Base-by-base conservation (phyloP, 805 yeast species). In the Blastobotrys americana region DNA sequence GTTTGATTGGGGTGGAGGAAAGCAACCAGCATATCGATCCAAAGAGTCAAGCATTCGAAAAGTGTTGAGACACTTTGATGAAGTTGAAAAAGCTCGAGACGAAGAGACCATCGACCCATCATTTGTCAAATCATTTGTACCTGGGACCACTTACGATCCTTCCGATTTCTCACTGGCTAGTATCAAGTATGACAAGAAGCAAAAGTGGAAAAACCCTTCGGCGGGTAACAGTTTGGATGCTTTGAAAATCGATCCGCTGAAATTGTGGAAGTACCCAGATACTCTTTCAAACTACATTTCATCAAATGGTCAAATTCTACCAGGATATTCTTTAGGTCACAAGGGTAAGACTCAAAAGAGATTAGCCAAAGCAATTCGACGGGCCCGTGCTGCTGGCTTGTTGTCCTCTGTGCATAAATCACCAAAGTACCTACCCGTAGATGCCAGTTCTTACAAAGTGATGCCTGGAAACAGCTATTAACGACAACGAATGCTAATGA, bases 311-410 rank as follows among this genome's bases (percentile, higher is more conserved):
- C 80, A 78, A 56, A 86, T 88, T 37, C 66, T 80, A 42, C 84
- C 87, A 17, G 74, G 90, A 48, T 77, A 78, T 43, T 76, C 78
- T 13, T 80, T 87, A 2, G 88, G 90, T 3, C 72, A 85, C 50
- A 73, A 69, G 34, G 73, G 74, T 8, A 71, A 69, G 51, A 84
- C 82, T 56, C 96, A 88, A 60, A 78, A 77, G 57, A 71, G 74
- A 54, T 65, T 88, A 54, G 71, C 88, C 1, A 82, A 77, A 55
- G 94, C 96, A 15, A 73, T 88, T 38, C 79, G 84, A 59, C 74
- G 96, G 54, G 80, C 89, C 13, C 77, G 90, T 59, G 79, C 83
- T 3, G 78, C 82, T 44, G 97, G 96, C 0, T 70, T 87, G 48
- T 68, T 88, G 60, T 79, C 93, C 36, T 70, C 80, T 49, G 82